Evolutionary conservation across 129 eudicot genomes (phyloP), one percentile per base, ranked within the genome.

Genomic region (Chrysanthemum lavandulifolium): DNA sequence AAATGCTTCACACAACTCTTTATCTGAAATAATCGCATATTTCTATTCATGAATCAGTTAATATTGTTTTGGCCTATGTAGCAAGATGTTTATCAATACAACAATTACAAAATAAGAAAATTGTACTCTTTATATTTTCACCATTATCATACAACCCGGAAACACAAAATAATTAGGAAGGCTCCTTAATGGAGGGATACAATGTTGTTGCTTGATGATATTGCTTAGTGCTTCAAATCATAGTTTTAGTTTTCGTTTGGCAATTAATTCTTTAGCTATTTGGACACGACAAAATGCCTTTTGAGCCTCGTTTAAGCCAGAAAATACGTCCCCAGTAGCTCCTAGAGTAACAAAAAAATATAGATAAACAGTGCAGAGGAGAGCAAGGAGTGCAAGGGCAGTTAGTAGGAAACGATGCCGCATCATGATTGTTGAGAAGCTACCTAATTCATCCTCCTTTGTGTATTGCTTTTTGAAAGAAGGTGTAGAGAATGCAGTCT

Each of bases 281-380:
- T 80, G 66, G 31, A 82, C 56, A 13, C 54, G 96, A 69, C 98
- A 92, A 45, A 89, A 11, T 11, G 91, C 94, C 71, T 82, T 89
- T 69, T 87, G 82, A 31, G 81, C 65, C 12, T 88, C 84, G 1
- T 74, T 73, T 69, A 92, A 78, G 51, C 79, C 86, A 36, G 86
- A 85, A 80, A 95, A 89, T 0, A 83, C 66, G 54, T 89, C 86
- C 2, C 61, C 55, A 3, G 82, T 19, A 9, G 80, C 67, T 11
- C 95, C 98, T 18, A 92, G 74, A 11, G 98, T 92, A 69, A 92
- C 84, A 23, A 96, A 96, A 74, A 92, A 92, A 58, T 92, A 92
- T 13, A 92, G 98, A 76, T 92, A 89, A 68, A 92, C 63, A 1
- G 94, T 85, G 84, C 96, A 92, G 4, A 89, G 88, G 21, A 89